Evolutionary conservation across 2,329 filamentous ascomycete genomes (phyloP).

Genomic region (Sarocladium kiliense): DNA sequence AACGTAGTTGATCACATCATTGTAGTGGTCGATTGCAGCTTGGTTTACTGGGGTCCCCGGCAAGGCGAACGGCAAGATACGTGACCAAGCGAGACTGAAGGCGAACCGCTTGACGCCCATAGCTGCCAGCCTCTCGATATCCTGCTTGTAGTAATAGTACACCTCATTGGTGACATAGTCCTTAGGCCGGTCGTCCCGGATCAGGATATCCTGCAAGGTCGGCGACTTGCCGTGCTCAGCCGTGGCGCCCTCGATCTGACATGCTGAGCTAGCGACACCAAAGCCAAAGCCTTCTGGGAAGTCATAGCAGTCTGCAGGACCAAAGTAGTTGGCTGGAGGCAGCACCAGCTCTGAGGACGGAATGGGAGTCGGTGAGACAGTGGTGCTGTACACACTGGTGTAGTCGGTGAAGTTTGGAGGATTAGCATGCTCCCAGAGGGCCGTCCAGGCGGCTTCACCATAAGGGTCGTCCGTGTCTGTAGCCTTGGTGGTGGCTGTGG

Average conservation of each 20-base stretch:
- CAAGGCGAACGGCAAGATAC: constrained; percentile 46
- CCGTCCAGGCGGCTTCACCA: constrained; percentile 25
- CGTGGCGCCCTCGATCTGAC: constrained; percentile 40
- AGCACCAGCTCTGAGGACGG: constrained; percentile 49
- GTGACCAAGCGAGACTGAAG: constrained; percentile 47
- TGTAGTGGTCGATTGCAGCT: constrained; percentile 46
- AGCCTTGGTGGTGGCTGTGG: constrained; percentile 20
- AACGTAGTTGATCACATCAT: constrained; percentile 46
- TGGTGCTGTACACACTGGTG: constrained; percentile 33
- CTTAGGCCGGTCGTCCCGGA: constrained; percentile 19
- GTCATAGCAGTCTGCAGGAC: constrained; percentile 40
- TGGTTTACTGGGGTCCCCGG: constrained; percentile 46
- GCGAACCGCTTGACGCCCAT: constrained; percentile 47
- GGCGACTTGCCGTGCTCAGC: constrained; percentile 38
- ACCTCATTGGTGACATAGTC: constrained; percentile 40
- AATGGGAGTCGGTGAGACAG: constrained; percentile 49
- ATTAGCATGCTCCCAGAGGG: constrained; percentile 26
- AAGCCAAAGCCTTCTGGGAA: constrained; percentile 43
- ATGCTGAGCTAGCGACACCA: constrained; percentile 43
- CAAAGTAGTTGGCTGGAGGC: constrained; percentile 47
- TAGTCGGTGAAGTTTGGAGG: constrained; percentile 27
- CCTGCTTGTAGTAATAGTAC: constrained; percentile 52
- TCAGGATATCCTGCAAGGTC: constrained; percentile 36
- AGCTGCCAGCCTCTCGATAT: constrained; percentile 46
- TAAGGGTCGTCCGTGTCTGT: constrained; percentile 24